Conservation (phyloP, 2,329 filamentous ascomycete genomes). For the Diaporthe humulicola region DNA sequence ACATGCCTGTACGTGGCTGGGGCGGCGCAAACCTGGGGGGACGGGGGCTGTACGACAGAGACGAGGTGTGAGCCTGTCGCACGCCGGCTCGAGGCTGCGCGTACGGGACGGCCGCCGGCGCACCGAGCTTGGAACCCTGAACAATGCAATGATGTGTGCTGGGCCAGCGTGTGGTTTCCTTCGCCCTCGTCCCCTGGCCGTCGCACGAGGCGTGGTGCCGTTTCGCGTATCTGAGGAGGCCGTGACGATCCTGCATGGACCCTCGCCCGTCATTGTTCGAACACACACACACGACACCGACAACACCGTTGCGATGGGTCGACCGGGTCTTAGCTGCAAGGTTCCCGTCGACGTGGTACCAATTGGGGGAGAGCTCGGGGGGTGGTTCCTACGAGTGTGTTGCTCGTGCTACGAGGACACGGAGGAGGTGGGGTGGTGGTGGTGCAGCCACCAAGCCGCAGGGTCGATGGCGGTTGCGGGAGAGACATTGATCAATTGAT, state of each 20-base stretch:
- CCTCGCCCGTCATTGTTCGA: conserved; percentile 9
- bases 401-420: background rate
- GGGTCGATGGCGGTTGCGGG: background rate
- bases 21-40: background rate
- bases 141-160: background rate
- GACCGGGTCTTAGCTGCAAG: conserved; percentile 24
- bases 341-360: conserved; percentile 28
- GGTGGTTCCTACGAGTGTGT: background rate
- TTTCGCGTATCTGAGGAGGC: conserved; percentile 21
- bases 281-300: background rate
- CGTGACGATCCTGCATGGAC: conserved; percentile 24
- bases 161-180: background rate
- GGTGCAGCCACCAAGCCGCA: background rate
- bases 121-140: background rate
- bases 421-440: background rate
- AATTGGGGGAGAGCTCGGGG: background rate
- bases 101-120: background rate
- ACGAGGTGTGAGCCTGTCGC: background rate
- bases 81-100: background rate
- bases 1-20: conserved; percentile 30
- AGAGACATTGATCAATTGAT: conserved; percentile 18
- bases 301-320: conserved; percentile 26
- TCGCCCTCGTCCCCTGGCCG: background rate
- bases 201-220: conserved; percentile 3
- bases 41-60: background rate